Conservation (phyloP, 768 basidiomycete species). For the Leccinum fibrillosum region DNA sequence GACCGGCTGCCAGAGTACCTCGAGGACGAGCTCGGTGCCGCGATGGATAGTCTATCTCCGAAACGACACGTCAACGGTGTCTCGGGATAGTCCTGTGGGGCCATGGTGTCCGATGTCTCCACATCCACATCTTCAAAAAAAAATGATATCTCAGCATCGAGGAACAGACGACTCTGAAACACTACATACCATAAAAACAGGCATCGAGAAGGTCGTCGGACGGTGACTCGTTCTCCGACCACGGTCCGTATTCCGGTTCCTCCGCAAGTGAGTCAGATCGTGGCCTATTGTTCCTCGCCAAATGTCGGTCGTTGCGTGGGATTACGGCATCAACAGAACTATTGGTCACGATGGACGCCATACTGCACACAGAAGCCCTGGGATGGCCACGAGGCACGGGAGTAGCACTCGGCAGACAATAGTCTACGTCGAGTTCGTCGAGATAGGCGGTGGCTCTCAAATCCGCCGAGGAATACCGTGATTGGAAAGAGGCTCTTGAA, state of each 20-base stretch:
- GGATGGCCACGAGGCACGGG: conserved; percentile 16
- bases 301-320: conserved; percentile 33
- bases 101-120: conserved; percentile 15
- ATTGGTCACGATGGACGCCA: conserved; percentile 56
- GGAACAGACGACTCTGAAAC: not conserved
- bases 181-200: conserved; percentile 38
- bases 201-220: conserved; percentile 36
- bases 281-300: conserved; percentile 6
- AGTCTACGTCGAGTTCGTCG: conserved; percentile 30
- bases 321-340: conserved; percentile 58
- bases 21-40: conserved; percentile 6
- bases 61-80: conserved; percentile 17
- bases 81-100: conserved; percentile 13
- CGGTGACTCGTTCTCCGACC: conserved; percentile 24
- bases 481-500: conserved; percentile 32
- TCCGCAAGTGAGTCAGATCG: conserved; percentile 15
- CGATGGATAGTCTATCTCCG: conserved; percentile 6
- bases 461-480: conserved; percentile 27
- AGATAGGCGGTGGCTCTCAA: conserved; percentile 23
- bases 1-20: conserved; percentile 20
- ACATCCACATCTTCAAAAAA: conserved; percentile 4
- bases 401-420: conserved; percentile 22
- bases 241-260: conserved; percentile 21
- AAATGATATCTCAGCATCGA: not conserved
- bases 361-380: conserved; percentile 48